A percentile compares a stretch with the other conserved stretches of the same genome.
Conservation (phyloP, 495 filamentous ascomycete genomes). For the Penicillium coffeae region DNA sequence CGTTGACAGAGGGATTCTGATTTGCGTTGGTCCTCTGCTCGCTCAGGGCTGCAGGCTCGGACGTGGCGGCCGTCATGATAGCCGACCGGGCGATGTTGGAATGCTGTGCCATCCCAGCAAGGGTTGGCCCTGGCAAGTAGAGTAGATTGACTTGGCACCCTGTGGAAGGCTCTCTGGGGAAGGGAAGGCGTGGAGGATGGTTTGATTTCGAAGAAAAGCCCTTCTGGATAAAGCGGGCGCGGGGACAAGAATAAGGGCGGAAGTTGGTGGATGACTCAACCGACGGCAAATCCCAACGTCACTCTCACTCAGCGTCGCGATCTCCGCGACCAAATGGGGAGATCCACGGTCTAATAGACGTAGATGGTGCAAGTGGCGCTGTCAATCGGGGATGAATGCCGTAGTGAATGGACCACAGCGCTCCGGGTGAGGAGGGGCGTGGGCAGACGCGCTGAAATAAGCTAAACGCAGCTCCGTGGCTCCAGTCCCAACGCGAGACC, state of each 20-base stretch:
- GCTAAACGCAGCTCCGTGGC: background rate
- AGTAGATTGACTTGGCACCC: background rate
- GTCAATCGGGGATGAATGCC: background rate
- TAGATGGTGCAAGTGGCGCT: background rate
- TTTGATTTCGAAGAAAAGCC: slow-evolving; percentile 2
- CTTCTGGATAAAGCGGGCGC: slow-evolving; percentile 7
- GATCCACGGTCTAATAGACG: no score
- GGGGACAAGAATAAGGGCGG: slow-evolving; percentile 10
- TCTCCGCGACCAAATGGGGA: background rate
- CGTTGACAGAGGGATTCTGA: slow-evolving; percentile 20
- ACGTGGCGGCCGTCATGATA: slow-evolving; percentile 47
- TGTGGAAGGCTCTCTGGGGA: background rate
- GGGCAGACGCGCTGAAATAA: background rate
- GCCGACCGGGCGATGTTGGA: slow-evolving; percentile 57
- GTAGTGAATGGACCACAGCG: background rate
- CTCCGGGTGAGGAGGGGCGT: background rate
- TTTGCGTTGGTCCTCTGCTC: slow-evolving; percentile 23
- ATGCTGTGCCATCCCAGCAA: slow-evolving; percentile 40
- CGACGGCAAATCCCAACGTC: slow-evolving; percentile 13
- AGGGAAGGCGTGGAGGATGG: no score
- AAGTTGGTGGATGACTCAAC: slow-evolving; percentile 22
- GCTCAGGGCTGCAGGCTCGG: slow-evolving; percentile 23
- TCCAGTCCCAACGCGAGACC: background rate
- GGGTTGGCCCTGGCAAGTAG: background rate
- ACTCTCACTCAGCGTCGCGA: slow-evolving; percentile 3